Base-by-base conservation (phyloP, 1,139 yeast genomes). In the Spathaspora sp. region DNA sequence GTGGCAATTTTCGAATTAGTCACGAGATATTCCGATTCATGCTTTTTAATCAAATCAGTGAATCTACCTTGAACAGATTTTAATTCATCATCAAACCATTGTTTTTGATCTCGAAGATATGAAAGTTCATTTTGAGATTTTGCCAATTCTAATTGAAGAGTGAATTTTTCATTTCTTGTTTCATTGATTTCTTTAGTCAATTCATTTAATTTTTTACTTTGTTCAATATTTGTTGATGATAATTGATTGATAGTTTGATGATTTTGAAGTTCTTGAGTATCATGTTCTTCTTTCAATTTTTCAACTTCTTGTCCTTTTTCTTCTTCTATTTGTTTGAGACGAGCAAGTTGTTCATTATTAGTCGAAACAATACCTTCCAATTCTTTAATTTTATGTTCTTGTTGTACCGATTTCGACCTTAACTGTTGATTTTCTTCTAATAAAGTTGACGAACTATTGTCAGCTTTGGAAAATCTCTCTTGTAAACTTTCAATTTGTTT, bases 81-180 rank as follows among this genome's bases (percentile, higher is more conserved):
- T 51, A 81, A 63, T 53, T 80, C 84, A 2, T 58, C 56, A 54
- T 80, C 81, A 55, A 65, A 80, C 84, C 84, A 80, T 6, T 59
- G 55, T 38, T 69, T 72, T 52, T 73, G 77, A 33, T 66, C 64
- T 39, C 61, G 64, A 37, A 65, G 60, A 51, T 69, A 72, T 0
- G 63, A 42, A 2, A 62, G 57, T 54, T 72, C 76, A 54, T 71
- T 70, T 16, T 68, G 58, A 9, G 67, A 61, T 51, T 75, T 75
- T 9, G 73, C 64, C 20, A 76, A 58, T 24, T 71, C 70, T 39
- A 79, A 60, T 52, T 78, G 80, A 38, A 71, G 60, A 11, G 67
- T 59, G 43, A 77, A 65, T 43, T 65, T 71, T 9, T 68, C 73
- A 43, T 70, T 69, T 46, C 67, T 61, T 9, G 60, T 50, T 17